These are phyloP conservation scores for Aquilaria malaccensis DNA, from an alignment of 345 rosid species.

Conservation along the genomic window DNA sequence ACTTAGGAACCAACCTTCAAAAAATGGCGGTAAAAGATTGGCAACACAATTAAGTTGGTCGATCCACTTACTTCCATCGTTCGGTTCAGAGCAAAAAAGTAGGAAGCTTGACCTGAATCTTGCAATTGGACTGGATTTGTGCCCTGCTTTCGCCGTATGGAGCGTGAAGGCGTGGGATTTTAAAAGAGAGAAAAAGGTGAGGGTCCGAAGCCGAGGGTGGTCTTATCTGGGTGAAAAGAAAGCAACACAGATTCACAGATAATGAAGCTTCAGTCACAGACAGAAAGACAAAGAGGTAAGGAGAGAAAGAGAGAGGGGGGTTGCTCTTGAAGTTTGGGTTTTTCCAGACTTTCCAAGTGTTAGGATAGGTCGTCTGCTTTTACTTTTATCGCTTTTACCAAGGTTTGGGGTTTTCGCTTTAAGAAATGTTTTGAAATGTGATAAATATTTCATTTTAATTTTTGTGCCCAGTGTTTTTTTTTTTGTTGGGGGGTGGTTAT, in stretches of 20 bases:
- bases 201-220: constrained; percentile 14
- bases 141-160: no score
- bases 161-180: constrained; percentile 4
- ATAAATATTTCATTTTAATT: no score
- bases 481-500: no score
- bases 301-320: constrained; percentile 11
- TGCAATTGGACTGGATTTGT: constrained; percentile 5
- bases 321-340: constrained; percentile 23
- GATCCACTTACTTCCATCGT: neutral
- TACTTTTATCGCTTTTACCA: constrained; percentile 7
- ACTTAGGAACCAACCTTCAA: no score
- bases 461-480: no score
- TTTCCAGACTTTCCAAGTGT: constrained; percentile 11
- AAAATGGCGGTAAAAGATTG: neutral
- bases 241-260: constrained; percentile 10
- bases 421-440: no score
- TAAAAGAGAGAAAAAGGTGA: constrained; percentile 2
- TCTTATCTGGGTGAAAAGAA: constrained; percentile 4
- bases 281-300: constrained; percentile 34
- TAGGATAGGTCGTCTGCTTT: neutral
- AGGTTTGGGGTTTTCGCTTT: neutral
- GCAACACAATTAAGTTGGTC: neutral
- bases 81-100: constrained; percentile 6
- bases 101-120: constrained; percentile 15
- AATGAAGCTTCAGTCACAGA: constrained; percentile 32